A percentile compares a stretch with the other conserved stretches of the same genome.
These are phyloP conservation scores for Durotheca rogersii DNA, from an alignment of 495 filamentous ascomycete species.

Conservation along the genomic window DNA sequence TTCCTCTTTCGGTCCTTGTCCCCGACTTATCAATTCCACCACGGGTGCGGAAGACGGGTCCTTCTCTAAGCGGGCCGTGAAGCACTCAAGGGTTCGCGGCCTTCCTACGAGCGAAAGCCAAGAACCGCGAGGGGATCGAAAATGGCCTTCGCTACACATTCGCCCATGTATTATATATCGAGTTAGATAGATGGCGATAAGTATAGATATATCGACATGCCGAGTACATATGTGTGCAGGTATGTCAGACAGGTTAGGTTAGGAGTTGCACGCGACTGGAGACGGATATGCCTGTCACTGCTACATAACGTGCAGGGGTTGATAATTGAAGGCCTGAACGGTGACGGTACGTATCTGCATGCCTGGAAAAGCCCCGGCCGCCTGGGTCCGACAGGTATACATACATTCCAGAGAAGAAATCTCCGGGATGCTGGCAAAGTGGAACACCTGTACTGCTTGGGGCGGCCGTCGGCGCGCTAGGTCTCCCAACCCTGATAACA, in stretches of 20 bases:
- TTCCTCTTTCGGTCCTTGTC: slow-evolving; percentile 28
- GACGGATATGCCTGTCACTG: no score
- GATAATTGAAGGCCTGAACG: no score
- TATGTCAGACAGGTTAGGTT: no score
- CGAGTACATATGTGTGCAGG: no score
- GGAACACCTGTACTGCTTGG: slow-evolving; percentile 6
- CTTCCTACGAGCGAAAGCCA: slow-evolving; percentile 13
- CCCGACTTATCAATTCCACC: slow-evolving; percentile 23
- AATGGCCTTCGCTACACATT: background rate
- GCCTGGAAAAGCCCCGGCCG: background rate
- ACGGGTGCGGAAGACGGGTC: slow-evolving; percentile 28
- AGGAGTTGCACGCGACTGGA: no score
- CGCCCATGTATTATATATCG: no score
- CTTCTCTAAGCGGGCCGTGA: slow-evolving; percentile 27
- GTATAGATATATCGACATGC: no score
- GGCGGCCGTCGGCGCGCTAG: slow-evolving; percentile 3
- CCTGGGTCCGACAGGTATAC: slow-evolving; percentile 4
- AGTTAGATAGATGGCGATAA: no score
- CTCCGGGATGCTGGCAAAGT: background rate
- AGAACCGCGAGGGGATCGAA: slow-evolving; percentile 2
- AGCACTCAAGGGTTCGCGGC: background rate
- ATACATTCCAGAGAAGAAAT: background rate
- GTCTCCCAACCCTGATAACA: slow-evolving; percentile 5
- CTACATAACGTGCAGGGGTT: no score
- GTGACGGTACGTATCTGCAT: no score